A percentile compares a stretch with the other conserved stretches of the same genome.
Evolutionary conservation across 371 early-diverging fungal genomes (phyloP).

Genomic region (Lichtheimia hyalospora): DNA sequence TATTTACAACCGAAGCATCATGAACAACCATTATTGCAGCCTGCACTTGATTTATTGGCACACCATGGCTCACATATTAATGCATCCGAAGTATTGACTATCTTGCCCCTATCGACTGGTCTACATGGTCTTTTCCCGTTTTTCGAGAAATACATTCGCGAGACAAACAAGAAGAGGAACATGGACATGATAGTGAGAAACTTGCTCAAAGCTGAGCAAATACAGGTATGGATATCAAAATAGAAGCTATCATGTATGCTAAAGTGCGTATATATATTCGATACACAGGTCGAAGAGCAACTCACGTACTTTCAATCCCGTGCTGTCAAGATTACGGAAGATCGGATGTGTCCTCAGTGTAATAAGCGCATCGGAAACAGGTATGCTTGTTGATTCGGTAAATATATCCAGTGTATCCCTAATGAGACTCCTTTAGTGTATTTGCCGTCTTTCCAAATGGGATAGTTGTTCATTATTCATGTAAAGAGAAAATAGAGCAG

Average conservation of each 20-base stretch:
- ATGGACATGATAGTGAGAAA: constrained; percentile 71
- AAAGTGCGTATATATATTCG: neutral
- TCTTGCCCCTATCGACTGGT: constrained; percentile 56
- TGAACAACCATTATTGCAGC: constrained; percentile 57
- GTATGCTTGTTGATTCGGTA: constrained; percentile 22
- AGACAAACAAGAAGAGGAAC: constrained; percentile 62
- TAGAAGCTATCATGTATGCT: neutral
- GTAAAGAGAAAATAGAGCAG: constrained; percentile 66
- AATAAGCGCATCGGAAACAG: constrained; percentile 79
- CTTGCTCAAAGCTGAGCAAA: constrained; percentile 66
- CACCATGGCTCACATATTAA: constrained; percentile 74
- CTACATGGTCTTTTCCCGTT: constrained; percentile 62
- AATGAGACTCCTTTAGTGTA: constrained; percentile 40
- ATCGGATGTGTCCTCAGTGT: constrained; percentile 80
- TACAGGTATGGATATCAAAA: constrained; percentile 51
- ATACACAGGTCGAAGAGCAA: constrained; percentile 65
- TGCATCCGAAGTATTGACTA: constrained; percentile 51
- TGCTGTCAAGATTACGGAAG: constrained; percentile 74
- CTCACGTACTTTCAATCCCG: constrained; percentile 62
- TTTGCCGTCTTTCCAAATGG: constrained; percentile 79
- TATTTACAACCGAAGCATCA: constrained; percentile 57
- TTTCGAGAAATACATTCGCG: constrained; percentile 70
- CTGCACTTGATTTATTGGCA: constrained; percentile 62
- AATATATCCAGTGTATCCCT: neutral
- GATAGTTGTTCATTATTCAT: constrained; percentile 76